Base-by-base conservation (phyloP, 305 asterid genomes). In the Fraxinus latifolia region DNA sequence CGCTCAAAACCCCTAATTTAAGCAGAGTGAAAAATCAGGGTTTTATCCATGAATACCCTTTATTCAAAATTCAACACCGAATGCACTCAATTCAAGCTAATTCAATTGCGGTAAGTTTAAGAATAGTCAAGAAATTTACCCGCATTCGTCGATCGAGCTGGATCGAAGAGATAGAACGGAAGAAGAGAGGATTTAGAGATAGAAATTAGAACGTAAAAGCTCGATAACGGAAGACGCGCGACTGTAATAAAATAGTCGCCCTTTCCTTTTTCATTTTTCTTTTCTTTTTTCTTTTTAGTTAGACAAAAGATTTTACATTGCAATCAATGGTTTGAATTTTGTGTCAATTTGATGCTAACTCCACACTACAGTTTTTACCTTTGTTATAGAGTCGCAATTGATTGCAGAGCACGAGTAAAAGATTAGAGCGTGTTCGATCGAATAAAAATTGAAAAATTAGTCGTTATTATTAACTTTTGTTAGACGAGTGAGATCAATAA, bases 81-180 rank as follows among this genome's bases (percentile, higher is more conserved):
- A 11, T 25, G 29, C 23, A n/a, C 62, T 12, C 39, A 81, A 81
- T 9, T 25, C 21, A 58, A 81, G 25, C 32, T 72, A 82, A 83
- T 77, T 79, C 67, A 74, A 86, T 80, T 74, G 62, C 60, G 77
- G 47, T 25, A 80, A 80, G 83, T 42, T 23, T 17, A 19, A 33
- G 44, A 78, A 50, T 32, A 73, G 78, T 9, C 76, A 12, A 82
- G 29, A 60, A 81, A 77, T 77, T 79, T 21, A 86, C 87, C 92
- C 67, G 87, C 87, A 84, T 83, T 83, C 87, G 72, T 78, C 83
- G 87, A 86, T 80, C 87, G 79, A 82, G 86, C 81, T 84, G 78
- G 86, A 87, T 82, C 87, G 83, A 81, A 77, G 72, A 85, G 72
- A 85, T 76, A 42, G 75, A 68, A 74, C n/a, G 72, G 34, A 39